These are phyloP conservation scores for Gypsophila paniculata DNA, from an alignment of 179 eudicot genomes.

Conservation along the genomic window DNA sequence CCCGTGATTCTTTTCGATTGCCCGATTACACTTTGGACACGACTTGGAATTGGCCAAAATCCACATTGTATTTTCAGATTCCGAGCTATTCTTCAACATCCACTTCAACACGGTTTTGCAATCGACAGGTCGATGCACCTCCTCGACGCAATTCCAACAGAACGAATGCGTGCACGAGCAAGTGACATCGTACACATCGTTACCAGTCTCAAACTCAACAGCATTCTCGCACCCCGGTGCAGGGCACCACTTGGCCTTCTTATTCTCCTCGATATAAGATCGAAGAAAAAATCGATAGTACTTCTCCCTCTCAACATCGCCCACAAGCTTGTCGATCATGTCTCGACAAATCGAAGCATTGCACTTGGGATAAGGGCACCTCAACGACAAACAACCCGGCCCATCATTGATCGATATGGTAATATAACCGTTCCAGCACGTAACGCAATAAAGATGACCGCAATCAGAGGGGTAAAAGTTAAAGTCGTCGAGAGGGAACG, in stretches of 20 bases:
- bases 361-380: constrained; percentile 60
- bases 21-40: constrained; percentile 63
- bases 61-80: constrained; percentile 59
- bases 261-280: constrained; percentile 48
- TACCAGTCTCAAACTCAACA: constrained; percentile 39
- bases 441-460: constrained; percentile 2
- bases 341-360: constrained; percentile 44
- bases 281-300: constrained; percentile 40
- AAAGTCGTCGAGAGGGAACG: background rate
- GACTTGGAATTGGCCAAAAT: constrained; percentile 56
- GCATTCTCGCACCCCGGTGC: constrained; percentile 71
- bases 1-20: constrained; percentile 71
- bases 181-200: constrained; percentile 45
- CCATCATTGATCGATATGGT: constrained; percentile 45
- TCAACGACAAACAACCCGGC: constrained; percentile 48
- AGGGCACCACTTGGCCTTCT: constrained; percentile 74
- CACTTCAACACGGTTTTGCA: constrained; percentile 57
- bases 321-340: constrained; percentile 34
- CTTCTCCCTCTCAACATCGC: constrained; percentile 34
- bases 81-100: constrained; percentile 52
- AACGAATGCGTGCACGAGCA: constrained; percentile 52
- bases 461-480: constrained; percentile 4
- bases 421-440: constrained; percentile 30
- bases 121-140: constrained; percentile 59
- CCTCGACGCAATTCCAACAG: constrained; percentile 76